Evolutionary conservation across 768 basidiomycete species (phyloP).

Genomic region (Lyophyllum shimeji): DNA sequence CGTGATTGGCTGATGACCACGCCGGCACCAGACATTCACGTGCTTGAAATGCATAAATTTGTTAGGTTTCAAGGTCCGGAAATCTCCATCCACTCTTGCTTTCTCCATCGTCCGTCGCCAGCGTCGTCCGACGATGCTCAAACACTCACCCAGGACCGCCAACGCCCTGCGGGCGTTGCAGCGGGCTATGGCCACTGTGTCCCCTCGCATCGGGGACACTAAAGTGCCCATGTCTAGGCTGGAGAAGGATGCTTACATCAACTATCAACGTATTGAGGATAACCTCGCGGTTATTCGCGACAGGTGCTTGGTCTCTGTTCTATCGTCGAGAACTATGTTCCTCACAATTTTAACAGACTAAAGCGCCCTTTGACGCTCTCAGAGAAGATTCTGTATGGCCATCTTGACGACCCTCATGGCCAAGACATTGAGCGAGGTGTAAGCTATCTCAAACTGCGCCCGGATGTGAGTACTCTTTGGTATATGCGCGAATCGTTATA

Average conservation of each 20-base stretch:
- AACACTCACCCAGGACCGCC: conserved; percentile 53
- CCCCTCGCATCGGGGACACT: conserved; percentile 81
- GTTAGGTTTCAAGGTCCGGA: conserved; percentile 32
- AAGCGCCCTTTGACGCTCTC: conserved; percentile 90
- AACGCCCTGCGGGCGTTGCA: conserved; percentile 51
- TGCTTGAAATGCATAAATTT: conserved; percentile 39
- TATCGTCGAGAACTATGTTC: not conserved
- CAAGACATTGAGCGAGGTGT: conserved; percentile 90
- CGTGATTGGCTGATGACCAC: conserved; percentile 32
- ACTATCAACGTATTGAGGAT: conserved; percentile 98
- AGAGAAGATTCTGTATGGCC: conserved; percentile 97
- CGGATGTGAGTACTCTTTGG: conserved; percentile 71
- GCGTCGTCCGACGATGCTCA: conserved; percentile 59
- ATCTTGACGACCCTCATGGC: conserved; percentile 90
- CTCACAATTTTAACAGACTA: conserved; percentile 48
- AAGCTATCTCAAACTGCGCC: conserved; percentile 96
- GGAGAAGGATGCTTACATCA: conserved; percentile 82
- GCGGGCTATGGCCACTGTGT: conserved; percentile 80
- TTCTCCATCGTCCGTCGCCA: conserved; percentile 25
- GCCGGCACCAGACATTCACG: conserved; percentile 33
- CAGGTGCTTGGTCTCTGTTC: conserved; percentile 47
- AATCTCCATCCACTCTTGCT: conserved; percentile 26
- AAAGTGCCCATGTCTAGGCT: conserved; percentile 88
- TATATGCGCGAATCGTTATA: not conserved
- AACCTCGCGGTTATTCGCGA: conserved; percentile 87